These are phyloP conservation scores for Brassica balearica DNA, from an alignment of 441 rosid species.

Conservation along the genomic window DNA sequence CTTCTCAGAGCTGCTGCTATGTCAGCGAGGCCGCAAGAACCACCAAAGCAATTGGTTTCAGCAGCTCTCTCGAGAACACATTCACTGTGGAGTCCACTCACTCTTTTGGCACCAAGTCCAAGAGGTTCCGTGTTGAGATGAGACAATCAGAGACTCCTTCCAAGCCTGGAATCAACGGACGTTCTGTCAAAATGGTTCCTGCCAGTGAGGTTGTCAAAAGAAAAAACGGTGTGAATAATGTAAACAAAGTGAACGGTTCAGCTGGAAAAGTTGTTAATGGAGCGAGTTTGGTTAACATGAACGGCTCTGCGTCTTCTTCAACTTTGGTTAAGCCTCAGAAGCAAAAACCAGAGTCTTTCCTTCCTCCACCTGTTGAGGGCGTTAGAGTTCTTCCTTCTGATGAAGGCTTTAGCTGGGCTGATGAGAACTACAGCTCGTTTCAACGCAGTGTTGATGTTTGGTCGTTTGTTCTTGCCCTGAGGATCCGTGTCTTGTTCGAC, in stretches of 20 bases:
- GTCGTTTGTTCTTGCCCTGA: slow-evolving; percentile 78
- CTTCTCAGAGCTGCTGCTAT: slow-evolving; percentile 78
- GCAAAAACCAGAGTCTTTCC: slow-evolving; percentile 46
- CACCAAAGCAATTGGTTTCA: slow-evolving; percentile 59
- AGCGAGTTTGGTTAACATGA: slow-evolving; percentile 52
- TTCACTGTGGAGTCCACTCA: slow-evolving; percentile 35
- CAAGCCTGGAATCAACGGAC: slow-evolving; percentile 62
- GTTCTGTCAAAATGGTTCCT: slow-evolving; percentile 82
- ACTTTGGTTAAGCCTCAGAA: slow-evolving; percentile 54
- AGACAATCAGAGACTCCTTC: slow-evolving; percentile 60
- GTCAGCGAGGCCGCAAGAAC: slow-evolving; percentile 50
- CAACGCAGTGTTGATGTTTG: slow-evolving; percentile 88
- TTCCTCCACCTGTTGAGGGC: slow-evolving; percentile 74
- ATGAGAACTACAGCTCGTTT: slow-evolving; percentile 76
- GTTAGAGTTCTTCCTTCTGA: slow-evolving; percentile 81
- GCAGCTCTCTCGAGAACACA: slow-evolving; percentile 55
- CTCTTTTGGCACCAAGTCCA: slow-evolving; percentile 35
- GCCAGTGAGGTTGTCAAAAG: slow-evolving; percentile 68
- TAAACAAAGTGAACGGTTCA: slow-evolving; percentile 62
- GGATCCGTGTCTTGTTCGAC: slow-evolving; percentile 77
- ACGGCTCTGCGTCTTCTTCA: slow-evolving; percentile 46
- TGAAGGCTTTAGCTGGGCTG: slow-evolving; percentile 96
- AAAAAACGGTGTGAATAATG: slow-evolving; percentile 47
- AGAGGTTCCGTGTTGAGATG: slow-evolving; percentile 62
- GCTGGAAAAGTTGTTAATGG: slow-evolving; percentile 63